Conservation (phyloP, 306 rosid species). For the Sindora glabra region DNA sequence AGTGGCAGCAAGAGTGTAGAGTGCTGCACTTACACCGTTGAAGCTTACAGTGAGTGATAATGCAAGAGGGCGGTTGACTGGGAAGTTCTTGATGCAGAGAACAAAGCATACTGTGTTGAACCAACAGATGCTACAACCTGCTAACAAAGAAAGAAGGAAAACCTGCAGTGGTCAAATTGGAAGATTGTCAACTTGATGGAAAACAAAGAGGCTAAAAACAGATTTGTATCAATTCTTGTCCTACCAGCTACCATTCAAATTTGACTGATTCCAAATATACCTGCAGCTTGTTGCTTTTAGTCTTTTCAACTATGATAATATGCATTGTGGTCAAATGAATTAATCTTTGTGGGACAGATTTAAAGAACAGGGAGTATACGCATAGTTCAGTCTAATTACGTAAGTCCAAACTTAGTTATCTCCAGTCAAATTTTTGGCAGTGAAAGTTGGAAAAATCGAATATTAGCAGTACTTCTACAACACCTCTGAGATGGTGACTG, state of each 20-base stretch:
- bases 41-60: constrained; percentile 84
- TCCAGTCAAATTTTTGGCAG: too few relatives aligned
- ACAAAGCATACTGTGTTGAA: constrained; percentile 96
- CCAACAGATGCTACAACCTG: constrained; percentile 98
- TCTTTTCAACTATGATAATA: too few relatives aligned
- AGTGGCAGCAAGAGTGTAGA: constrained; percentile 75
- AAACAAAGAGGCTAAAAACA: background rate
- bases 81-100: constrained; percentile 83
- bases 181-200: constrained; percentile 8
- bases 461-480: too few relatives aligned
- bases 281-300: background rate
- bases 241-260: background rate
- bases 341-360: too few relatives aligned
- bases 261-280: background rate
- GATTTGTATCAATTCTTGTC: background rate
- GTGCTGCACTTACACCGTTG: constrained; percentile 96
- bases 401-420: too few relatives aligned
- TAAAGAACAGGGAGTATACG: too few relatives aligned
- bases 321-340: too few relatives aligned
- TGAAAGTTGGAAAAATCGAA: too few relatives aligned
- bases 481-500: too few relatives aligned
- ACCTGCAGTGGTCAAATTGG: constrained; percentile 40
- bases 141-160: constrained; percentile 61
- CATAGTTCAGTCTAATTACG: too few relatives aligned
- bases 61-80: constrained; percentile 72